These are phyloP conservation scores for Trichosporon inkin DNA, from an alignment of 1,284 basidiomycete species.

Conservation along the genomic window DNA sequence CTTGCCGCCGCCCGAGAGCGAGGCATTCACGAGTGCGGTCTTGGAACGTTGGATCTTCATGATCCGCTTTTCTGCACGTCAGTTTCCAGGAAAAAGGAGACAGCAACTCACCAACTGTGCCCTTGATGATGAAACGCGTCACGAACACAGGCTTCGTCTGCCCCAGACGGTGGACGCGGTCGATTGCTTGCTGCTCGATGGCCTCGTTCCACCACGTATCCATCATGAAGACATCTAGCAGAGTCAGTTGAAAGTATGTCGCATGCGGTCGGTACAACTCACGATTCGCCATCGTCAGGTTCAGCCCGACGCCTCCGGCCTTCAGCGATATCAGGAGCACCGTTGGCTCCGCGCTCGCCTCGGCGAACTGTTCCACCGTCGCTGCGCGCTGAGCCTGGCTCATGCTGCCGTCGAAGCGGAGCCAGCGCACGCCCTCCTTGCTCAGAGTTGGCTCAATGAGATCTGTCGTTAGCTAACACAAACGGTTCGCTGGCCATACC, in stretches of 20 bases:
- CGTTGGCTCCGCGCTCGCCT: constrained; percentile 62
- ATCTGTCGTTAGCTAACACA: constrained; percentile 48
- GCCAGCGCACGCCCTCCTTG: constrained; percentile 67
- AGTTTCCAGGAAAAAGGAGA: neutral
- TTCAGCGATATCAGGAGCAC: constrained; percentile 85
- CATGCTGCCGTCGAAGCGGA: constrained; percentile 92
- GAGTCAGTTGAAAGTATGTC: neutral
- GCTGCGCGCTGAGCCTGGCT: constrained; percentile 74
- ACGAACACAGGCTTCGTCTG: constrained; percentile 65
- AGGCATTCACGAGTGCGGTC: constrained; percentile 50
- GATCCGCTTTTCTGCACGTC: constrained; percentile 68
- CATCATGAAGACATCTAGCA: constrained; percentile 87
- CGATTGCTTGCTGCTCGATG: constrained; percentile 73
- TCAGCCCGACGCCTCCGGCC: constrained; percentile 89
- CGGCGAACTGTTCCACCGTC: constrained; percentile 71
- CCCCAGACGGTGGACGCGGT: constrained; percentile 55
- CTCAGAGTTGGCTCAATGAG: constrained; percentile 72
- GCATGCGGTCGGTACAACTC: too few species aligned
- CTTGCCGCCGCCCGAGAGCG: constrained; percentile 39
- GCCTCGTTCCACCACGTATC: constrained; percentile 96
- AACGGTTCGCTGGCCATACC: too few species aligned
- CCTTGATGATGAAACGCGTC: constrained; percentile 72
- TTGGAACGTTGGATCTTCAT: constrained; percentile 65
- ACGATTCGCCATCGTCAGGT: constrained; percentile 54
- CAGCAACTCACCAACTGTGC: constrained; percentile 58